Evolutionary conservation across 2,329 filamentous ascomycete species (phyloP).

Genomic region (Ophidiomyces ophidiicola): DNA sequence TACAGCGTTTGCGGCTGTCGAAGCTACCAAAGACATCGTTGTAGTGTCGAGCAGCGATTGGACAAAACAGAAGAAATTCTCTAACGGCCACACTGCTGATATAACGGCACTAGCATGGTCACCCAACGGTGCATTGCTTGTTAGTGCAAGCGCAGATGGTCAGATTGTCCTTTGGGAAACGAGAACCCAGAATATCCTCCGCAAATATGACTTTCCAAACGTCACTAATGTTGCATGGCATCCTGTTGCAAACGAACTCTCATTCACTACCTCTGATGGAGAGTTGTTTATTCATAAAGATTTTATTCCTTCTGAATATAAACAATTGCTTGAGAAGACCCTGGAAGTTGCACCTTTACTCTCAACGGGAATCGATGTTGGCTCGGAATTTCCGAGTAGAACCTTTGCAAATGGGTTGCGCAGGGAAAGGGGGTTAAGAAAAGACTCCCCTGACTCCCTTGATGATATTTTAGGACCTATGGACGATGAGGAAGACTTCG

Average conservation of each 20-base stretch:
- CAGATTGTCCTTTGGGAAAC: conserved; percentile 65
- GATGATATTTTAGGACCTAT: conserved; percentile 64
- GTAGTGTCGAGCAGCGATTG: conserved; percentile 82
- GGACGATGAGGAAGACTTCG: conserved; percentile 64
- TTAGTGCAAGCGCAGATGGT: conserved; percentile 44
- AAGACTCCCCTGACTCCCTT: conserved; percentile 60
- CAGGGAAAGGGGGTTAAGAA: conserved; percentile 31
- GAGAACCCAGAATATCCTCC: conserved; percentile 69
- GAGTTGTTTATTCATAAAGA: conserved; percentile 75
- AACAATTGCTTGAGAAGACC: conserved; percentile 38
- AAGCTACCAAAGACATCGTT: conserved; percentile 68
- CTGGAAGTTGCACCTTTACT: conserved; percentile 74
- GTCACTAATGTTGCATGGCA: conserved; percentile 87
- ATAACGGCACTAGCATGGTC: conserved; percentile 88
- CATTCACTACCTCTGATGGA: conserved; percentile 84
- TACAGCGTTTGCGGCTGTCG: conserved; percentile 74
- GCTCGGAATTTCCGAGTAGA: conserved; percentile 51
- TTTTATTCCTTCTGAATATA: conserved; percentile 43
- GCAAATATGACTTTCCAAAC: conserved; percentile 65
- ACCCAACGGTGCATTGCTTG: conserved; percentile 80
- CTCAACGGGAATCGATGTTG: conserved; percentile 62
- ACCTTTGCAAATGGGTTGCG: conserved; percentile 45
- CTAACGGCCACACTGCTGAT: conserved; percentile 66
- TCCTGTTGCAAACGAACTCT: conserved; percentile 72
- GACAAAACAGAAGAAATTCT: conserved; percentile 71